Evolutionary conservation across 306 rosid genomes (phyloP), one percentile per base, ranked within the genome.

Genomic region (Aeschynomene evenia): DNA sequence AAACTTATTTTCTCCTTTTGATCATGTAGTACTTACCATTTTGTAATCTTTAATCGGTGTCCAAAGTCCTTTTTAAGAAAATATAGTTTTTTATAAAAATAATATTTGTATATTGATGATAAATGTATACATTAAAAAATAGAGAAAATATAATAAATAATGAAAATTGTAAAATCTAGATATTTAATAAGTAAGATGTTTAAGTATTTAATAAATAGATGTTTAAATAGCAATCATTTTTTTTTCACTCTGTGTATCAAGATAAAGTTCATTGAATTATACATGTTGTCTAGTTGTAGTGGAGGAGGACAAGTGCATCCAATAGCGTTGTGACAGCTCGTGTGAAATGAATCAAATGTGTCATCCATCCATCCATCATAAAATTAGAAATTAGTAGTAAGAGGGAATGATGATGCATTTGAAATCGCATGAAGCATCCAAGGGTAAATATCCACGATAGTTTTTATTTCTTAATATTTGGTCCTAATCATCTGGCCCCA

Each of bases 281-380:
- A 28, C n/a, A 64, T 6, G 0, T 49, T 33, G 11, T 29, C 2
- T 66, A 56, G 12, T 4, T 40, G 23, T 36, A 55, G 53, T 5
- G 63, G 55, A 5, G 73, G 39, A 23, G 49, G 51, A 37, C 43
- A 78, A 28, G 54, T 60, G 40, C 23, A 22, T 54, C 71, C 53
- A 71, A 58, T 63, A 26, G 67, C 45, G 18, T 54, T 40, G 40
- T 52, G 37, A 7, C 11, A 4, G 18, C 9, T 66, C 11, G 78
- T 85, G 85, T 63, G 83, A 86, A 86, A 81, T 21, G 88, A 83
- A 83, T 86, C 84, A 54, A 36, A 68, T 8, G 59, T 51, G 77
- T 55, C 75, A 66, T 72, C 42, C 69, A 68, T 63, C 48, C n/a
- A n/a, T n/a, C n/a, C n/a, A n/a, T n/a, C n/a, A 68, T 72, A 64